A percentile compares a stretch with the other conserved stretches of the same genome.
phyloP scores from a whole-genome alignment of 495 filamentous ascomycete genomes.

The Cercophora samala region DNA sequence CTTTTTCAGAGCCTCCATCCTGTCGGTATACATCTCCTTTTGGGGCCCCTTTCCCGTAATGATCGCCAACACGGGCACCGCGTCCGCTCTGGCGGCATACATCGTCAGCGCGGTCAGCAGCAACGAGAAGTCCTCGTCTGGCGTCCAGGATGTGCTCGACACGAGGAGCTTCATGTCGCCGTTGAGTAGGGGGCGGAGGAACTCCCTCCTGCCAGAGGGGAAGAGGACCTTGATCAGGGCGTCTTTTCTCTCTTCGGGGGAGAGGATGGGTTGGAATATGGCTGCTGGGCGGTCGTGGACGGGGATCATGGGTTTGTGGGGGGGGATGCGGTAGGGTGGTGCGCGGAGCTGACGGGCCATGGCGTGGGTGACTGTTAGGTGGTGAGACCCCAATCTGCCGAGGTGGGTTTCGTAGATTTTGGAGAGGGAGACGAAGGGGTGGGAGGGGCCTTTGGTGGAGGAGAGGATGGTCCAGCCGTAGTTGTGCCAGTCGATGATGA shows the following conservation, averaged over 20 bases:
- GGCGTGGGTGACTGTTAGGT: constrained; percentile 83
- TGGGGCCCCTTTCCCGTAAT: constrained; percentile 94
- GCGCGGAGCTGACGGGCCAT: constrained; percentile 72
- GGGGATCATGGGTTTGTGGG: constrained; percentile 54
- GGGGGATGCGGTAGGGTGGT: constrained; percentile 56
- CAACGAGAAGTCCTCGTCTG: constrained; percentile 90
- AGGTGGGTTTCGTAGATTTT: constrained; percentile 72
- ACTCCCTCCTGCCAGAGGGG: constrained; percentile 59
- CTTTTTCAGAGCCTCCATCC: constrained; percentile 56
- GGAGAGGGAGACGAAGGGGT: constrained; percentile 74
- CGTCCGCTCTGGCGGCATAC: constrained; percentile 56
- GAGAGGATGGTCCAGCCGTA: constrained; percentile 95
- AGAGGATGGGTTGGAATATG: constrained; percentile 69
- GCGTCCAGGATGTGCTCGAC: constrained; percentile 93
- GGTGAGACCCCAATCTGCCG: constrained; percentile 62
- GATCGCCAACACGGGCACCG: constrained; percentile 57
- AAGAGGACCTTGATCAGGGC: constrained; percentile 38
- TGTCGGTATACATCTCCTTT: constrained; percentile 66
- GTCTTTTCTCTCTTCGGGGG: constrained; percentile 42
- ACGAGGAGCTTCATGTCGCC: constrained; percentile 66
- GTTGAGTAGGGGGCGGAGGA: constrained; percentile 45
- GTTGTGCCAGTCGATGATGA: constrained; percentile 98
- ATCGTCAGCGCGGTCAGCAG: constrained; percentile 77
- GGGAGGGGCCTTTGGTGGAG: constrained; percentile 57
- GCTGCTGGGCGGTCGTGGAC: constrained; percentile 85